A percentile compares a stretch with the other conserved stretches of the same genome.
Evolutionary conservation across 345 rosid species (phyloP).

Genomic region (Euphorbia pulcherrima): DNA sequence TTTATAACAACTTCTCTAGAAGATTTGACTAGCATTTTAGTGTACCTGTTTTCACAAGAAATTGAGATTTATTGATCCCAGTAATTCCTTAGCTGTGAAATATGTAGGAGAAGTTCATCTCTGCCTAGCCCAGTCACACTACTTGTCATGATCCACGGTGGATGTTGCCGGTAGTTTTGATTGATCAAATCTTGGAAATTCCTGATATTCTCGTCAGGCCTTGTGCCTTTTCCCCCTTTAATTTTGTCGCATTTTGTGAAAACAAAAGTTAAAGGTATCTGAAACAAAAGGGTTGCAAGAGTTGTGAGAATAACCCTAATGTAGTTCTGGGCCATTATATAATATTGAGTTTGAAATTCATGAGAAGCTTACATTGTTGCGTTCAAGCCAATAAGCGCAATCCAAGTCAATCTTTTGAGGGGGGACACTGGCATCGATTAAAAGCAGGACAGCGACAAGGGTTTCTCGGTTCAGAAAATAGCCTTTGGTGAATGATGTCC

Average conservation of each 20-base stretch:
- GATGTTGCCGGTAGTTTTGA: constrained; percentile 55
- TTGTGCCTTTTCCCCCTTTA: constrained; percentile 64
- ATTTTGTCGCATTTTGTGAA: constrained; percentile 86
- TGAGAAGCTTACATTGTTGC: constrained; percentile 56
- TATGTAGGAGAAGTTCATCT: constrained; percentile 88
- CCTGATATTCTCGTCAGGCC: constrained; percentile 78
- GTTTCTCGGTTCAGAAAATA: constrained; percentile 79
- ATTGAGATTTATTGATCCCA: constrained; percentile 24
- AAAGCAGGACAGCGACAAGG: constrained; percentile 72
- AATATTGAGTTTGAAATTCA: not conserved
- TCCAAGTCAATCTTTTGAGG: constrained; percentile 91
- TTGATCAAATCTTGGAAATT: constrained; percentile 63
- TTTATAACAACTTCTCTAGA: not conserved
- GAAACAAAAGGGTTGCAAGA: constrained; percentile 21
- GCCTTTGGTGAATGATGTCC: constrained; percentile 91
- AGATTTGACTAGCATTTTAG: not conserved
- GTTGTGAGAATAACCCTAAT: not conserved
- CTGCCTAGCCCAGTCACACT: constrained; percentile 80
- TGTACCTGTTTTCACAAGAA: not conserved
- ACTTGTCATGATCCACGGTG: constrained; percentile 94
- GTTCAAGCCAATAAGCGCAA: constrained; percentile 94
- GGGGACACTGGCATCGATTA: constrained; percentile 84
- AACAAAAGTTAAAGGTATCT: constrained; percentile 85
- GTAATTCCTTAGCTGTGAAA: constrained; percentile 71
- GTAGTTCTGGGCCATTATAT: not conserved